A percentile compares a stretch with the other conserved stretches of the same genome.
Evolutionary conservation across 768 basidiomycete genomes (phyloP).

Genomic region (Xerocomellus amylosporus): DNA sequence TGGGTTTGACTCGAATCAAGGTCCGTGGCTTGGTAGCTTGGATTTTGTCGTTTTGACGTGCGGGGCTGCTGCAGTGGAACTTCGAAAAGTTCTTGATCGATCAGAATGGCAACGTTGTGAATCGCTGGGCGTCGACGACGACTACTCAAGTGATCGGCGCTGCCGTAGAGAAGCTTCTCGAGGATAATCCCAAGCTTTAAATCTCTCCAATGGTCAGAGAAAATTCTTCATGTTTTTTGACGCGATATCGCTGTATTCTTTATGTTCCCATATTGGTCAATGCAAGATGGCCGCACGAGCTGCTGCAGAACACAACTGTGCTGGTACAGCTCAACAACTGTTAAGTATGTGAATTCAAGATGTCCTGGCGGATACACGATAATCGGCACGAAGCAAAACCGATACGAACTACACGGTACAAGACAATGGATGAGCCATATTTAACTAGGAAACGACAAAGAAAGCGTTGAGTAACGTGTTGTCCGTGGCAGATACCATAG

Average conservation of each 20-base stretch:
- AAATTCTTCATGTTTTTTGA: too few relatives aligned
- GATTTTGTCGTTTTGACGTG: not conserved
- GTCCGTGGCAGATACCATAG: too few relatives aligned
- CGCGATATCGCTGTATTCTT: not conserved
- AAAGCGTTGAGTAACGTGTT: not conserved
- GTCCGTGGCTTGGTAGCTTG: constrained; percentile 34
- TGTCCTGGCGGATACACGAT: too few relatives aligned
- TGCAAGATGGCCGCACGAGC: not conserved
- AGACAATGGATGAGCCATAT: not conserved
- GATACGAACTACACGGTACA: not conserved
- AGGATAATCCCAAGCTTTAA: constrained; percentile 18
- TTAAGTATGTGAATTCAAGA: not conserved
- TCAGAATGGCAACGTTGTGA: constrained; percentile 69
- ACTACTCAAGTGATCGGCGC: constrained; percentile 61
- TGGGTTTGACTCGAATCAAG: constrained; percentile 75
- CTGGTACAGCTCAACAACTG: not conserved
- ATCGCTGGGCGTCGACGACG: constrained; percentile 76
- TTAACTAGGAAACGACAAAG: not conserved
- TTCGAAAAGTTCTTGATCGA: constrained; percentile 88
- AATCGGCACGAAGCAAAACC: not conserved
- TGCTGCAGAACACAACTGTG: not conserved
- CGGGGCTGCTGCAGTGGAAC: constrained; percentile 60
- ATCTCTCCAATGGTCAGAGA: too few relatives aligned
- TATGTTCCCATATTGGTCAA: not conserved
- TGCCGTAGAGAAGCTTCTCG: constrained; percentile 61